Conservation (phyloP, 306 rosid genomes). For the Vigna hirtella region DNA sequence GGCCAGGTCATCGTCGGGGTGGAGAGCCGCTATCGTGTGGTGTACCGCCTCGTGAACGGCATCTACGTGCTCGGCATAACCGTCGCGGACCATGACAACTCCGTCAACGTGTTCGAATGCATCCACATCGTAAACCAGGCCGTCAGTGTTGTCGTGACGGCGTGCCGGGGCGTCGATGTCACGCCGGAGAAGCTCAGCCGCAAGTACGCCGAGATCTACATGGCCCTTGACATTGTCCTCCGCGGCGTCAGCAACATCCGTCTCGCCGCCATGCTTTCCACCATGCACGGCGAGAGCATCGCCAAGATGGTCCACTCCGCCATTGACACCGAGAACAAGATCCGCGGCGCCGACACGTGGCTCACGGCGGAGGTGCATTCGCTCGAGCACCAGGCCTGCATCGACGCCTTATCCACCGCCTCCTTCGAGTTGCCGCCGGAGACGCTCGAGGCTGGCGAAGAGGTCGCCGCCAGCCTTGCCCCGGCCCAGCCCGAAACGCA, state of each 20-base stretch:
- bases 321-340: constrained; percentile 78
- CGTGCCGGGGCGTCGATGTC: constrained; percentile 93
- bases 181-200: constrained; percentile 91
- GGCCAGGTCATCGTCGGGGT: constrained; percentile 96
- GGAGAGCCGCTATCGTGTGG: constrained; percentile 88
- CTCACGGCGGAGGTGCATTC: constrained; percentile 60
- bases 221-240: constrained; percentile 93
- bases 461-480: constrained; percentile 64
- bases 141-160: constrained; percentile 80
- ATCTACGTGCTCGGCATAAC: constrained; percentile 92
- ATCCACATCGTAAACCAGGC: constrained; percentile 95
- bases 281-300: constrained; percentile 88
- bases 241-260: constrained; percentile 86
- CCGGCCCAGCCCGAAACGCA: constrained; percentile 59
- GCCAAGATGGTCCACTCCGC: constrained; percentile 98
- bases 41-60: constrained; percentile 88
- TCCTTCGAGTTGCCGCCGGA: constrained; percentile 80
- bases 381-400: constrained; percentile 66
- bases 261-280: constrained; percentile 93
- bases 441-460: constrained; percentile 84
- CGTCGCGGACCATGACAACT: constrained; percentile 81
- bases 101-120: constrained; percentile 88
- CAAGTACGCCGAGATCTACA: constrained; percentile 93
- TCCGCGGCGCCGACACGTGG: constrained; percentile 91
- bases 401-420: constrained; percentile 64